Conservation (phyloP, 2,329 filamentous ascomycete genomes). For the Tolypocladium cylindrosporum region DNA sequence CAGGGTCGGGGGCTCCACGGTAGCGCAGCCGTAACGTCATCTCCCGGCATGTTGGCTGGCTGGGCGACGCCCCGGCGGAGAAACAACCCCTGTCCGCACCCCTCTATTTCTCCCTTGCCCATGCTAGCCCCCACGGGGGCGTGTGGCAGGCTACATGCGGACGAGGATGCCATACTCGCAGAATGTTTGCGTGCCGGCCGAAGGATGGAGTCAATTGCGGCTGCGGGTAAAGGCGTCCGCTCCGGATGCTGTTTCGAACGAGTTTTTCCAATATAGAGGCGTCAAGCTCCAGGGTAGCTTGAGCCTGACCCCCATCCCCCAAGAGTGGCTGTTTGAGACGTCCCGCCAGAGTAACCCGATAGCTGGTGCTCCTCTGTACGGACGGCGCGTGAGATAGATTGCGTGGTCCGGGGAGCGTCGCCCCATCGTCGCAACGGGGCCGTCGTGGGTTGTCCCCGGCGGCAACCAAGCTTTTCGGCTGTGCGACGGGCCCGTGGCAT, state of each 20-base stretch:
- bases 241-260: no score
- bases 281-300: neutral
- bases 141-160: neutral
- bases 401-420: no score
- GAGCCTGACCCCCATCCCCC: neutral
- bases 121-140: neutral
- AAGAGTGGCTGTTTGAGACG: neutral
- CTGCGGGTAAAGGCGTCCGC: no score
- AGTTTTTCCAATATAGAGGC: no score
- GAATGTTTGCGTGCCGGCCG: no score
- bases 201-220: neutral
- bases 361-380: neutral
- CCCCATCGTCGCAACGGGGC: no score
- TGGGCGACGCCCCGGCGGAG: neutral
- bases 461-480: no score
- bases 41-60: slow-evolving; percentile 4
- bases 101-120: neutral
- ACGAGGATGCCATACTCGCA: no score
- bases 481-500: neutral
- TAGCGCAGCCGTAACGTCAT: slow-evolving; percentile 11
- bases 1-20: slow-evolving; percentile 6
- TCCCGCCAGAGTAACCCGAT: neutral
- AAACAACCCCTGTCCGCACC: neutral
- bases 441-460: no score
- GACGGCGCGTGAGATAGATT: neutral